phyloP scores from a whole-genome alignment of 164 flowering plant species.

The Berberis thunbergii region DNA sequence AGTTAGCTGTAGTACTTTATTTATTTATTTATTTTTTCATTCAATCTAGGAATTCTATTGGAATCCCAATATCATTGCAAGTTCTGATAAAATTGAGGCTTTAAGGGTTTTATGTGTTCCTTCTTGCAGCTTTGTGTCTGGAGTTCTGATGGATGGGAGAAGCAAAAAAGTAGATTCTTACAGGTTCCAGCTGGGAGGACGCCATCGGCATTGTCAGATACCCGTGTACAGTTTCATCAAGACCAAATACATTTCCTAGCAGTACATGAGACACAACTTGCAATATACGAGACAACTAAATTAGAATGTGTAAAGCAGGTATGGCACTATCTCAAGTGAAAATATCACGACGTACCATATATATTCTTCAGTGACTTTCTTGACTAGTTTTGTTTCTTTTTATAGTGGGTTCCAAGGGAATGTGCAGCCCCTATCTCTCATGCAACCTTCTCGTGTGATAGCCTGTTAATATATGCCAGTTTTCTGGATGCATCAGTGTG shows the following conservation, averaged over 20 bases:
- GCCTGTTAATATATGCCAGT: slow-evolving; percentile 78
- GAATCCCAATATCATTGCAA: too few relatives aligned
- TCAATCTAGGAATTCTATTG: too few relatives aligned
- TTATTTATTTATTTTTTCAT: too few relatives aligned
- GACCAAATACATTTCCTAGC: too few relatives aligned
- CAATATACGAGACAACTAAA: slow-evolving; percentile 78
- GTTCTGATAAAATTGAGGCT: too few relatives aligned
- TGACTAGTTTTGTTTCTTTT: slow-evolving; percentile 7
- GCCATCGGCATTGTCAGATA: too few relatives aligned
- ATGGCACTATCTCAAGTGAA: background rate
- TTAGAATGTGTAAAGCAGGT: slow-evolving; percentile 88
- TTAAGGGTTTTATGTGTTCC: background rate
- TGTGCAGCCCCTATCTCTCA: slow-evolving; percentile 74
- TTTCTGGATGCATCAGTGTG: slow-evolving; percentile 73
- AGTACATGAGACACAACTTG: slow-evolving; percentile 28
- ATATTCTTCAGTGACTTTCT: too few relatives aligned
- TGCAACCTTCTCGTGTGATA: slow-evolving; percentile 92
- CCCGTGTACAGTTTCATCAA: too few relatives aligned
- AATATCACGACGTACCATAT: too few relatives aligned
- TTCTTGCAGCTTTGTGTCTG: slow-evolving; percentile 68
- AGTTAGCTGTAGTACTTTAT: too few relatives aligned
- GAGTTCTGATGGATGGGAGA: slow-evolving; percentile 83
- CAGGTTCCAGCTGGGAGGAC: slow-evolving; percentile 48
- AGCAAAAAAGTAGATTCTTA: slow-evolving; percentile 54
- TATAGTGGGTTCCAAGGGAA: slow-evolving; percentile 42